These are phyloP conservation scores for Mycena metata DNA, from an alignment of 768 basidiomycete species.

Conservation along the genomic window DNA sequence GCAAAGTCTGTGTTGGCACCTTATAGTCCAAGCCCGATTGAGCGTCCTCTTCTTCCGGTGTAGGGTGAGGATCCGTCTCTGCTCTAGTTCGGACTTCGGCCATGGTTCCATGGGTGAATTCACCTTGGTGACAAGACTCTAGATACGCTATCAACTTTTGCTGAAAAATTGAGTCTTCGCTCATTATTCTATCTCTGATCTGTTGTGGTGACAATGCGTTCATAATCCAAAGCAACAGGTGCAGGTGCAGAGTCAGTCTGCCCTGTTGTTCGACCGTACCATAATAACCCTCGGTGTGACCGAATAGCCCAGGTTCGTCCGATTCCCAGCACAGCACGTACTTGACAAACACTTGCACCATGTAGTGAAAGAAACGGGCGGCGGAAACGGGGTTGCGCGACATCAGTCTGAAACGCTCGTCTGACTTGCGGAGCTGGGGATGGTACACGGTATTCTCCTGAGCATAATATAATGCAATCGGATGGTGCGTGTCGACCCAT, in stretches of 20 bases:
- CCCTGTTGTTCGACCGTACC: conserved; percentile 49
- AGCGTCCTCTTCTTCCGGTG: neutral
- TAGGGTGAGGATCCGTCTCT: neutral
- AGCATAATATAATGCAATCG: conserved; percentile 51
- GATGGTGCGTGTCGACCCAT: conserved; percentile 48
- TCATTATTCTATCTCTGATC: conserved; percentile 46
- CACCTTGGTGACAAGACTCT: conserved; percentile 48
- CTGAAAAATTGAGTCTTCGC: conserved; percentile 43
- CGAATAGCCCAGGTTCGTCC: conserved; percentile 32
- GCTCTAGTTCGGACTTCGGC: conserved; percentile 26
- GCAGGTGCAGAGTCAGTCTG: conserved; percentile 52
- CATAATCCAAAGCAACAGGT: conserved; percentile 53
- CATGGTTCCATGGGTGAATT: conserved; percentile 45
- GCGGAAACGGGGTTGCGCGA: conserved; percentile 39
- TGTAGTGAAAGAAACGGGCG: conserved; percentile 41
- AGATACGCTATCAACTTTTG: conserved; percentile 45
- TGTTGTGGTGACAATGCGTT: conserved; percentile 48
- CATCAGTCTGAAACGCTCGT: conserved; percentile 15
- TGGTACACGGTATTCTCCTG: conserved; percentile 39
- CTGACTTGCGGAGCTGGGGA: conserved; percentile 21
- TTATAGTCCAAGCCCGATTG: conserved; percentile 10
- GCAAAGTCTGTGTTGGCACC: conserved; percentile 40
- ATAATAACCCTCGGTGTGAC: conserved; percentile 42
- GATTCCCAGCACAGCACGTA: conserved; percentile 30
- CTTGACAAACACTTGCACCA: conserved; percentile 37